Base-by-base conservation (phyloP, 2,329 filamentous ascomycete genomes). In the Arthrinium phaeospermum region DNA sequence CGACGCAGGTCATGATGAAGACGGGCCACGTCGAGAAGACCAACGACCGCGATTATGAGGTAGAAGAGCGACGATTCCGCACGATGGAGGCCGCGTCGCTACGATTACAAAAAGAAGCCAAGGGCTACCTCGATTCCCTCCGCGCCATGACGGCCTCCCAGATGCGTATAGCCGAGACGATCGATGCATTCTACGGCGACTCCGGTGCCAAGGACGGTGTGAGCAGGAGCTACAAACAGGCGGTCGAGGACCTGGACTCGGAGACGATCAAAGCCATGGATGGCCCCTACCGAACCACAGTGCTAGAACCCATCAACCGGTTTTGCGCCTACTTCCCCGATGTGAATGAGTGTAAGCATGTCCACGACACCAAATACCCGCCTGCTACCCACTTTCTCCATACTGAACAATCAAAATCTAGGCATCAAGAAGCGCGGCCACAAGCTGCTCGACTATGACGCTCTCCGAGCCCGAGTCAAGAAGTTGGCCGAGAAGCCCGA, bases 1-100 rank as follows among this genome's bases (percentile, higher is more conserved):
- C 96, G 84, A 99, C 97, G 86, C 95, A 98, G 91, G 96, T 98
- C 75, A 98, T 99, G 94, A 98, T 99, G 96, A 99, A 99, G 90
- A 97, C 95, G 72, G 94, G 96, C 73, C 96, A 98, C 86, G 97
- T 99, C 79, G 96, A 99, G 85, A 96, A 96, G 86, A 99, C 96
- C 37, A 98, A 96, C 83, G 96, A 99, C 85, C 94, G 97, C 77
- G 96, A 98, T 83, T 99, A 98, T 83, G 96, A 98, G 85, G 96
- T 98, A 70, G 97, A 99, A 84, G 94, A 97, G 84, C 91, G 96
- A 82, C 95, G 96, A 76, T 99, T 98, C 86, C 93, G 94, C 77
- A 98, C 96, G 4, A 98, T 99, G 94, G 96, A 99, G 83, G 92
- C 95, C 7, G 96, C 97, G 22, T 94, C 96, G 44, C 91, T 94